A percentile compares a stretch with the other conserved stretches of the same genome.
Conservation (phyloP, 805 yeast genomes). For the Cyberlindnera mississippiensis region DNA sequence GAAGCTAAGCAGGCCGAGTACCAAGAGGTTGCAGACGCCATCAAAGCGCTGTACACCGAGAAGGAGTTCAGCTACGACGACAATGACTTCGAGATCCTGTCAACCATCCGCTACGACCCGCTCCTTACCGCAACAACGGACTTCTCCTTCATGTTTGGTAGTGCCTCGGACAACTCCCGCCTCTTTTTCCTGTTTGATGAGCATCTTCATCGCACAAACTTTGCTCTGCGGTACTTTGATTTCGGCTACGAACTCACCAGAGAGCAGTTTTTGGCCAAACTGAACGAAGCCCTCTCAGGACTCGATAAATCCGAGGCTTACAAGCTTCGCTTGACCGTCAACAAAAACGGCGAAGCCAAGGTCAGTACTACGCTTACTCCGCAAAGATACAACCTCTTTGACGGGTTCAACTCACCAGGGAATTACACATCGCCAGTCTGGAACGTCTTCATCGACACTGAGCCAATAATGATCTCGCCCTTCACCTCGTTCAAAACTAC, state of each 20-base stretch:
- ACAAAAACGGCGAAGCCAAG: slow-evolving; percentile 33
- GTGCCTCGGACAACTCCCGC: slow-evolving; percentile 13
- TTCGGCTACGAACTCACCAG: slow-evolving; percentile 42
- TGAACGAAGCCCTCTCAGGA: slow-evolving; percentile 35
- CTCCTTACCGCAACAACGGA: slow-evolving; percentile 29
- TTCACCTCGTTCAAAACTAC: slow-evolving; percentile 91
- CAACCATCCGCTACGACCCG: slow-evolving; percentile 79
- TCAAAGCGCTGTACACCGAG: slow-evolving; percentile 7
- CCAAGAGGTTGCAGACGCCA: slow-evolving; percentile 4
- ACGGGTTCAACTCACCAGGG: slow-evolving; percentile 27
- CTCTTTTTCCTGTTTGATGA: slow-evolving; percentile 58
- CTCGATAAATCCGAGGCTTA: slow-evolving; percentile 34
- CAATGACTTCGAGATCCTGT: slow-evolving; percentile 50
- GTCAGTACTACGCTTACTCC: slow-evolving; percentile 35
- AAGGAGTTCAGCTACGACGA: slow-evolving; percentile 13
- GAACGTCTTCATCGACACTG: slow-evolving; percentile 59
- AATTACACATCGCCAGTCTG: slow-evolving; percentile 36
- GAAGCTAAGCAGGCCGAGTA: slow-evolving; percentile 8
- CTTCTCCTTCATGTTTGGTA: slow-evolving; percentile 12
- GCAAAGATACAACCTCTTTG: slow-evolving; percentile 29
- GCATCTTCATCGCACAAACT: slow-evolving; percentile 58
- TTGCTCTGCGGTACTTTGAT: slow-evolving; percentile 51
- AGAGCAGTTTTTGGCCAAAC: slow-evolving; percentile 36
- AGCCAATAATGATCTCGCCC: slow-evolving; percentile 54
- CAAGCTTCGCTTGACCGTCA: slow-evolving; percentile 45